These are phyloP conservation scores for Parietaria judaica DNA, from an alignment of 306 rosid species.

Conservation along the genomic window DNA sequence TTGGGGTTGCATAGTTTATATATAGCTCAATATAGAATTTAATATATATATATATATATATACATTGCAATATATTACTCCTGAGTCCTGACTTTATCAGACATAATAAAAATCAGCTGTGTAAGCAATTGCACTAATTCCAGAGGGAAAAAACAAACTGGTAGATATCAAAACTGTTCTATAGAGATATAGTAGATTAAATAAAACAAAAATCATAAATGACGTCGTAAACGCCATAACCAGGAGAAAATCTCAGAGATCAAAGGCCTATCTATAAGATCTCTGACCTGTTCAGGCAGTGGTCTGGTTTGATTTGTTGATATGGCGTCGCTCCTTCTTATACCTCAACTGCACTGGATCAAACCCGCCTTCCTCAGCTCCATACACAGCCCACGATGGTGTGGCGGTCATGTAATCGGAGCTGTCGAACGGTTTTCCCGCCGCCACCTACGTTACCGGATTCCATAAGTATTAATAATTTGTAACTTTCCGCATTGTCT, in stretches of 20 bases:
- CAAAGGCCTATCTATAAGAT: slow-evolving; percentile 1
- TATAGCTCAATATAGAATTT: too few relatives aligned
- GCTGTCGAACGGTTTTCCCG: slow-evolving; percentile 70
- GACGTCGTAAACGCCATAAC: background rate
- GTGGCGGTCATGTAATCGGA: slow-evolving; percentile 77
- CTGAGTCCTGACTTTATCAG: background rate
- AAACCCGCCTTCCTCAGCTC: slow-evolving; percentile 88
- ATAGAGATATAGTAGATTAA: background rate
- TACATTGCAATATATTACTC: too few relatives aligned
- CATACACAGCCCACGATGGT: slow-evolving; percentile 92
- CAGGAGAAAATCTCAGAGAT: slow-evolving; percentile 1
- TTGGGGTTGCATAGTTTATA: too few relatives aligned
- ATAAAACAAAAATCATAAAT: background rate
- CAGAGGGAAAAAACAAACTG: background rate
- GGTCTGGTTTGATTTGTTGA: slow-evolving; percentile 36
- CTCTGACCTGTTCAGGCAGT: slow-evolving; percentile 39
- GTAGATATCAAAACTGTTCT: background rate
- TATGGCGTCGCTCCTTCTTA: slow-evolving; percentile 84
- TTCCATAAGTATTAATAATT: slow-evolving; percentile 5
- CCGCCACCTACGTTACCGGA: slow-evolving; percentile 64
- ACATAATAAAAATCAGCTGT: background rate
- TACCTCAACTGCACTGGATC: slow-evolving; percentile 78
- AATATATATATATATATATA: too few relatives aligned
- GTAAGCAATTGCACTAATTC: too few relatives aligned
- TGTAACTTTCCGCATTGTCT: too few relatives aligned